phyloP scores from a whole-genome alignment of 2,329 filamentous ascomycete genomes.

The Fusarium nodosum region DNA sequence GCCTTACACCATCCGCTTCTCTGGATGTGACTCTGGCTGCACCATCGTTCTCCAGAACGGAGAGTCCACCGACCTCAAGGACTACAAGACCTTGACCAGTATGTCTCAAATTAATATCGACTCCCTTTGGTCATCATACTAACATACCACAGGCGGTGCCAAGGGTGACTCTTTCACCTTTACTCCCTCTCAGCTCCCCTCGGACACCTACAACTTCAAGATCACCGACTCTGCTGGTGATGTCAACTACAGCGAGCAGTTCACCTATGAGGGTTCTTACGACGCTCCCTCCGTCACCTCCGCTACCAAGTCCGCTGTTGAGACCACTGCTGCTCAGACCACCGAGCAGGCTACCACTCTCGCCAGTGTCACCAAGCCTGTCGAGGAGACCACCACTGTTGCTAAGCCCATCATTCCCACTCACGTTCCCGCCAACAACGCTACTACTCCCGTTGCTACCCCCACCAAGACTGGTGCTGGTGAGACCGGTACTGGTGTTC shows the following conservation, averaged over 20 bases:
- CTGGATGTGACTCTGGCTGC: slow-evolving; percentile 53
- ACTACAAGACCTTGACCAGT: slow-evolving; percentile 53
- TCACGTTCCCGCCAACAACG: slow-evolving; percentile 33
- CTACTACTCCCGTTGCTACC: slow-evolving; percentile 21
- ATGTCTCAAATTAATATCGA: slow-evolving; percentile 21
- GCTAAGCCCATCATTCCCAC: slow-evolving; percentile 37
- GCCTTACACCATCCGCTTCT: slow-evolving; percentile 53
- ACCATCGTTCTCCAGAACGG: slow-evolving; percentile 55
- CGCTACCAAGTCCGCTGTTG: slow-evolving; percentile 23
- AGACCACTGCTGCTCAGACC: slow-evolving; percentile 30
- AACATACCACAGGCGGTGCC: slow-evolving; percentile 29
- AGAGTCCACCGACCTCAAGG: slow-evolving; percentile 47
- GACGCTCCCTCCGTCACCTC: slow-evolving; percentile 31
- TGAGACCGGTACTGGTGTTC: slow-evolving; percentile 30
- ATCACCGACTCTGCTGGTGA: slow-evolving; percentile 51
- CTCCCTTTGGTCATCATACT: neutral
- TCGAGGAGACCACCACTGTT: slow-evolving; percentile 23
- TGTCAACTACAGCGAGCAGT: slow-evolving; percentile 54
- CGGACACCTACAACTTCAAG: slow-evolving; percentile 55
- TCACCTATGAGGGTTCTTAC: slow-evolving; percentile 49
- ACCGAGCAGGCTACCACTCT: slow-evolving; percentile 39
- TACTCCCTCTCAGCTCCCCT: slow-evolving; percentile 48
- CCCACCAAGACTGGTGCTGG: slow-evolving; percentile 33
- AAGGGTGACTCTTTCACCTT: slow-evolving; percentile 49
- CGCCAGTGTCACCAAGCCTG: slow-evolving; percentile 39